Percentiles rank a stretch among this genome's conserved stretches.
Conservation (phyloP, 352 stramenopile genomes). For the Plasmopara muralis region DNA sequence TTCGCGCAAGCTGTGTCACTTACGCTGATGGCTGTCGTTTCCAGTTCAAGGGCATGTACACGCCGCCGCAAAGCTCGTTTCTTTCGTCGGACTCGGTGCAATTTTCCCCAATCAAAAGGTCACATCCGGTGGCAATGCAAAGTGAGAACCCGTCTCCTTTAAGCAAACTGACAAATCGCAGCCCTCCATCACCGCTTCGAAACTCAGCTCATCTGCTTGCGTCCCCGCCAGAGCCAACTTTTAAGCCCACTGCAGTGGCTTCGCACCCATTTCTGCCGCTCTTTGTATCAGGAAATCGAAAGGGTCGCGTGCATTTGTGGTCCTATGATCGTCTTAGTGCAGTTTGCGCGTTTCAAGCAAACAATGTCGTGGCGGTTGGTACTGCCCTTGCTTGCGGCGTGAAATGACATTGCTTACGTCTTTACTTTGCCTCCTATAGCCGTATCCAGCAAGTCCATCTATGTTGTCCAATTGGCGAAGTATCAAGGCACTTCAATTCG, state of each 20-base stretch:
- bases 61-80: slow-evolving; percentile 38
- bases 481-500: slow-evolving; percentile 75
- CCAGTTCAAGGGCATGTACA: slow-evolving; percentile 79
- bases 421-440: slow-evolving; percentile 20
- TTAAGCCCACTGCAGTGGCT: slow-evolving; percentile 68
- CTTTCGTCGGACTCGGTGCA: slow-evolving; percentile 24
- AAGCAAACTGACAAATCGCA: slow-evolving; percentile 18
- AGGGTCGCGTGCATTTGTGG: slow-evolving; percentile 77
- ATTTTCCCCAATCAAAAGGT: slow-evolving; percentile 23
- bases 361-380: slow-evolving; percentile 54
- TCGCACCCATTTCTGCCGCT: slow-evolving; percentile 74
- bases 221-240: slow-evolving; percentile 36
- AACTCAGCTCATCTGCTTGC: slow-evolving; percentile 26
- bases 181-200: slow-evolving; percentile 21
- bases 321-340: slow-evolving; percentile 75
- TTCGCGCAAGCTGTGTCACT: slow-evolving; percentile 50
- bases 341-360: slow-evolving; percentile 58
- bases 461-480: slow-evolving; percentile 46
- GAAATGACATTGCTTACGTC: background rate
- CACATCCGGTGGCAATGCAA: slow-evolving; percentile 7
- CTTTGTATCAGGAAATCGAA: slow-evolving; percentile 77
- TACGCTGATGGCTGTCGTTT: slow-evolving; percentile 67
- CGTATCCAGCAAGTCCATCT: slow-evolving; percentile 52
- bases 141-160: slow-evolving; percentile 24
- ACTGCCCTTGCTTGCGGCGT: background rate